These are phyloP conservation scores for Scheffersomyces cryptocercus DNA, from an alignment of 1,139 yeast species.

Conservation along the genomic window DNA sequence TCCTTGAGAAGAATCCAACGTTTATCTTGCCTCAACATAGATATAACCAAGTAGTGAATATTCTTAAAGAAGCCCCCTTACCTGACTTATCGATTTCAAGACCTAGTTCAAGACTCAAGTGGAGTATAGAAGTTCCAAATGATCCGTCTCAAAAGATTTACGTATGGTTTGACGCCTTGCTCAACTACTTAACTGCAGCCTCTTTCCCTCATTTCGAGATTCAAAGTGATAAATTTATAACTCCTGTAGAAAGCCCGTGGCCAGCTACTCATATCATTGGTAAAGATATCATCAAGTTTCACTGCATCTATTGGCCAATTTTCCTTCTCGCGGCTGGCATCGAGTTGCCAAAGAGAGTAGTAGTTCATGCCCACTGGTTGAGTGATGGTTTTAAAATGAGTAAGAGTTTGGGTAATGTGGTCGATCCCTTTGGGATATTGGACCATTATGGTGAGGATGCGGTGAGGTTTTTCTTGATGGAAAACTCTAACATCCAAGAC, in stretches of 20 bases:
- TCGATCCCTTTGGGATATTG: conserved; percentile 74
- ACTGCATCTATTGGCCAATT: conserved; percentile 94
- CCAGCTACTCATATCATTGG: conserved; percentile 85
- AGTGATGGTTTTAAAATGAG: conserved; percentile 91
- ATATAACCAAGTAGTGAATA: conserved; percentile 56
- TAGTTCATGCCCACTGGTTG: conserved; percentile 95
- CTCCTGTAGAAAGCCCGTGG: conserved; percentile 34
- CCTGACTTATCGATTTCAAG: conserved; percentile 82
- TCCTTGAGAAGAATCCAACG: conserved; percentile 47
- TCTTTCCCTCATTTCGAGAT: conserved; percentile 51
- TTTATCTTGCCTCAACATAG: conserved; percentile 69
- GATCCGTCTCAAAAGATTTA: conserved; percentile 80
- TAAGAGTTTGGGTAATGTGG: conserved; percentile 92
- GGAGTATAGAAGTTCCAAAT: conserved; percentile 92
- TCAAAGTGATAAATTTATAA: conserved; percentile 3
- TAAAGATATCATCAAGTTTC: conserved; percentile 86
- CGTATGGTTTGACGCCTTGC: conserved; percentile 96
- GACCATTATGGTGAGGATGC: conserved; percentile 71
- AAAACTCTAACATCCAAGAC: conserved; percentile 69
- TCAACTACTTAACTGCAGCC: conserved; percentile 77
- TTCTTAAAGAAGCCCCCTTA: conserved; percentile 49
- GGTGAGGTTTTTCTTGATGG: conserved; percentile 73
- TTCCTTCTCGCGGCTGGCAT: conserved; percentile 81
- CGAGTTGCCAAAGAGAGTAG: conserved; percentile 67
- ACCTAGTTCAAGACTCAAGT: conserved; percentile 70